phyloP scores from a whole-genome alignment of 257 asterid species.

The Solanum sejunctum region DNA sequence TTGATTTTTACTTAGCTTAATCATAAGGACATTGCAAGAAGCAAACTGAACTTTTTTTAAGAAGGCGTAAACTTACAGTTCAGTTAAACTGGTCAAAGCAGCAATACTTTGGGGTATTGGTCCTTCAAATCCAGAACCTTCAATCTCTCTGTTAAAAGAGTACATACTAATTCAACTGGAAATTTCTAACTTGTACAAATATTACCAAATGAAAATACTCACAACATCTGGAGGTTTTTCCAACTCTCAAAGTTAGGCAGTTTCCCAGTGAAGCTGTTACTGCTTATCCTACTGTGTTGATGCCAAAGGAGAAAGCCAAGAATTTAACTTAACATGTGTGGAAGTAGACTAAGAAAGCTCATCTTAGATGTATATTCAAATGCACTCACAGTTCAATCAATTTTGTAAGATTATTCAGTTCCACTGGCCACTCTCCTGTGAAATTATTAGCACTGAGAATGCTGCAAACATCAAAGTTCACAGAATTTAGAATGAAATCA shows the following conservation, averaged over 20 bases:
- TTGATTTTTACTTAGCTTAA: neutral
- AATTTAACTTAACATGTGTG: neutral
- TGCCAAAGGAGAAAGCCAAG: neutral
- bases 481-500: neutral
- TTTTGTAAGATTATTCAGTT: slow-evolving; percentile 18
- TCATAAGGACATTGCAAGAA: neutral
- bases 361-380: neutral
- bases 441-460: slow-evolving; percentile 31
- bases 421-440: slow-evolving; percentile 34
- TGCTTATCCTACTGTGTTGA: slow-evolving; percentile 39
- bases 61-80: slow-evolving; percentile 28
- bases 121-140: slow-evolving; percentile 52
- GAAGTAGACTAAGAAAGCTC: neutral
- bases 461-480: slow-evolving; percentile 19
- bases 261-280: slow-evolving; percentile 40
- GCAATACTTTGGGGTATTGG: slow-evolving; percentile 48
- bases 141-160: slow-evolving; percentile 35
- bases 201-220: slow-evolving; percentile 10
- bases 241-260: slow-evolving; percentile 30
- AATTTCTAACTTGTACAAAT: neutral
- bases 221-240: slow-evolving; percentile 36
- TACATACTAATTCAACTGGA: neutral
- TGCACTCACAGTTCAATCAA: slow-evolving; percentile 35
- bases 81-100: slow-evolving; percentile 24
- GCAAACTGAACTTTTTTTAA: neutral